phyloP scores from a whole-genome alignment of 208 protist species.

The Angomonas ambiguus region DNA sequence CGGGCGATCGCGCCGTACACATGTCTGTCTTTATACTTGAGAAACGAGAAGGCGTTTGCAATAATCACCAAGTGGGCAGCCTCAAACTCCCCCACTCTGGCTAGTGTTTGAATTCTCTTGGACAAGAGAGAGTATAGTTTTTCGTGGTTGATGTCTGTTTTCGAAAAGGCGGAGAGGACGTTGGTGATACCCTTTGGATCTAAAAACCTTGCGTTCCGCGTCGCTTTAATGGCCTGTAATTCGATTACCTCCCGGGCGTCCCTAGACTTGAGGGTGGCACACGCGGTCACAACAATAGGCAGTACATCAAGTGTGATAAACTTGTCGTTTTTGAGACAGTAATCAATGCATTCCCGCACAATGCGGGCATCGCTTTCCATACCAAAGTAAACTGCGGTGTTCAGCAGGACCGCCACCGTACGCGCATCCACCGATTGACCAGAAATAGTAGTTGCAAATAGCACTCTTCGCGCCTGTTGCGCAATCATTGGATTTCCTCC shows the following conservation, averaged over 20 bases:
- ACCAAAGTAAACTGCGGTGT: slow-evolving; percentile 92
- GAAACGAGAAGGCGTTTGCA: slow-evolving; percentile 71
- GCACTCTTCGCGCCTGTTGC: slow-evolving; percentile 85
- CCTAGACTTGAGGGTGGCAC: slow-evolving; percentile 87
- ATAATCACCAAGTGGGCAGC: slow-evolving; percentile 83
- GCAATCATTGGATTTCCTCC: slow-evolving; percentile 87
- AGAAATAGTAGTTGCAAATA: slow-evolving; percentile 85
- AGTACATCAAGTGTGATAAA: slow-evolving; percentile 83
- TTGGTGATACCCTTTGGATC: slow-evolving; percentile 88
- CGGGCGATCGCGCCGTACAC: slow-evolving; percentile 80
- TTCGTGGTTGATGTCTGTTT: slow-evolving; percentile 84
- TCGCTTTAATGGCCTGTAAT: slow-evolving; percentile 84
- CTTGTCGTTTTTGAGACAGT: slow-evolving; percentile 87
- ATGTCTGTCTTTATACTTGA: slow-evolving; percentile 79
- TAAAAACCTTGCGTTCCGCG: slow-evolving; percentile 78
- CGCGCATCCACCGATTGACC: slow-evolving; percentile 85
- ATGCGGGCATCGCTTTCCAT: slow-evolving; percentile 89
- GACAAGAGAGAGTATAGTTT: slow-evolving; percentile 75
- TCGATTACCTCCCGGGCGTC: slow-evolving; percentile 90
- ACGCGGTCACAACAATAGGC: slow-evolving; percentile 85
- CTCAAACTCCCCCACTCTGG: slow-evolving; percentile 87
- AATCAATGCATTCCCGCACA: slow-evolving; percentile 91
- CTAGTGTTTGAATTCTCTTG: slow-evolving; percentile 81
- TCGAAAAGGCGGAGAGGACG: slow-evolving; percentile 85
- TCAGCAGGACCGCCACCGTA: slow-evolving; percentile 80